A percentile compares a stretch with the other conserved stretches of the same genome.
These are phyloP conservation scores for Linum trigynum DNA, from an alignment of 345 rosid species.

Conservation along the genomic window DNA sequence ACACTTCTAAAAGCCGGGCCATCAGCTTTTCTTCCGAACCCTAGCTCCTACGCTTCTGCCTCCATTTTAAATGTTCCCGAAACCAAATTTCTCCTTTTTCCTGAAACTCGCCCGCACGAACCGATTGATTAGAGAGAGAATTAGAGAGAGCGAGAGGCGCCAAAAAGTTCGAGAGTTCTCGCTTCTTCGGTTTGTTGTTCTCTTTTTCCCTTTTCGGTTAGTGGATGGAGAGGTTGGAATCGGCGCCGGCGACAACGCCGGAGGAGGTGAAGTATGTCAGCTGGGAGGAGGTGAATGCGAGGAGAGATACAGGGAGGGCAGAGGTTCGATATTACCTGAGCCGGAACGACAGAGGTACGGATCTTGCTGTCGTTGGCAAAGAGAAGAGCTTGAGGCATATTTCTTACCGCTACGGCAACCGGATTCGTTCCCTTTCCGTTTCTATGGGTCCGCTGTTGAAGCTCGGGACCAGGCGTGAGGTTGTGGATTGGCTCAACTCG, in stretches of 20 bases:
- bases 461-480: conserved; percentile 50
- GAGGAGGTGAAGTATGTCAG: conserved; percentile 32
- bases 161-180: too few species aligned
- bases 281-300: conserved; percentile 61
- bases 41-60: too few species aligned
- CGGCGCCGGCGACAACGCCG: conserved; percentile 23
- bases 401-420: conserved; percentile 39
- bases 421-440: conserved; percentile 22
- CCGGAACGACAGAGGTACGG: conserved; percentile 43
- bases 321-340: conserved; percentile 59
- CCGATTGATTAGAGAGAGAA: too few species aligned
- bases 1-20: too few species aligned
- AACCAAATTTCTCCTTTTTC: too few species aligned
- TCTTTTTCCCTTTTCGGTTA: not conserved
- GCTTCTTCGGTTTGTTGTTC: too few species aligned
- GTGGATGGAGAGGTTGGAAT: conserved; percentile 14
- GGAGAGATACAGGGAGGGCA: conserved; percentile 39
- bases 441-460: conserved; percentile 18
- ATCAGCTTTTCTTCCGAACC: too few species aligned
- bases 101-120: too few species aligned
- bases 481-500: conserved; percentile 54
- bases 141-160: too few species aligned
- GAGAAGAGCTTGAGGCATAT: conserved; percentile 43
- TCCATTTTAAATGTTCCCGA: too few species aligned
- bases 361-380: conserved; percentile 68